Base-by-base conservation (phyloP, 192 early-diverging fungal species). In the Mortierella alpina region DNA sequence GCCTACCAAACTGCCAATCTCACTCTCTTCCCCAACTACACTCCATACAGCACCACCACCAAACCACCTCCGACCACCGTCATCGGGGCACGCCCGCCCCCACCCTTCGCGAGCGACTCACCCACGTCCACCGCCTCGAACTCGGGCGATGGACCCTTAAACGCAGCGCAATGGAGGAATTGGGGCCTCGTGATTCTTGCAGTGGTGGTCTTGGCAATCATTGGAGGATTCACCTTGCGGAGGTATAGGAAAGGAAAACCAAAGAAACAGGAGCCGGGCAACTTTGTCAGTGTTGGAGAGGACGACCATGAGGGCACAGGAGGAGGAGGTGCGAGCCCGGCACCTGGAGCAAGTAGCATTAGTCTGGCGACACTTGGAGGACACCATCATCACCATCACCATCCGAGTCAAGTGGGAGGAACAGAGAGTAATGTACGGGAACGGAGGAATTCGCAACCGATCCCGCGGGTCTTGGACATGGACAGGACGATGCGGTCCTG, bases 191-290 rank as follows among this genome's bases (percentile, higher is more conserved):
- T 76, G 2, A 40, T 68, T 15, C 7, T 56, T 23, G 59, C 39
- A 0, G 59, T 64, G 5, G 49, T 76, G 5, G 44, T 70, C 20
- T 18, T 76, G 10, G 61, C 67, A 5, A 12, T 59, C 39, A 40
- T 76, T 40, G 74, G 67, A 23, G 67, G 59, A 2, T 6, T 76
- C 20, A 23, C 56, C 7, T 15, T 70, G 47, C 63, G 55, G 52
- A 46, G 61, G 7, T 76, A 69, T 49, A 47, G 61, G 44, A 63
- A 61, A n/a, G 74, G 74, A 31, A 23, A 67, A 41, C 23, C 39
- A 17, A 76, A 76, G 67, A 76, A 76, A 41, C 74, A 76, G 55
- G 74, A 76, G 42, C 74, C 74, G 0, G 67, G 74, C 11, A 67
- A 20, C 12, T 76, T 76, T 65, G 53, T 68, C 7, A 61, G 61